phyloP scores from a whole-genome alignment of 2,329 filamentous ascomycete genomes.

The Pestalotiopsis sp. region DNA sequence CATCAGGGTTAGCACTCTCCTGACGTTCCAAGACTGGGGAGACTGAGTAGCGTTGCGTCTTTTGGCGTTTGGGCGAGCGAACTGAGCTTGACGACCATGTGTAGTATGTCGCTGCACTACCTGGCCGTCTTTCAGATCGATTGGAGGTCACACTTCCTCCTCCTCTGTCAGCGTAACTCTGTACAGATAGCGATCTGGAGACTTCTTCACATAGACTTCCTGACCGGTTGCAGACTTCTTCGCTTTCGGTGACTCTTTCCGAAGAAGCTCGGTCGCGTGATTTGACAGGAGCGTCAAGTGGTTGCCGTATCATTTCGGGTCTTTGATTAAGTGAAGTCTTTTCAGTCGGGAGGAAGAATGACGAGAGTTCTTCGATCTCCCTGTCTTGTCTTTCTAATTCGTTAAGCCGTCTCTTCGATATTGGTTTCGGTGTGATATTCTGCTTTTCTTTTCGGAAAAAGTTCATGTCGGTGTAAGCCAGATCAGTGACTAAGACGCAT shows the following conservation, averaged over 20 bases:
- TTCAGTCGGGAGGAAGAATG: slow-evolving; percentile 32
- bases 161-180: too few relatives aligned
- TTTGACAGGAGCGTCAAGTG: neutral
- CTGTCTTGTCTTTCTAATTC: slow-evolving; percentile 29
- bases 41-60: neutral
- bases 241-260: too few relatives aligned
- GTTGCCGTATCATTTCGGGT: neutral
- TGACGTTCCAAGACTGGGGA: too few relatives aligned
- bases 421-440: slow-evolving; percentile 19
- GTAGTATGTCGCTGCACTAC: neutral
- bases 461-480: slow-evolving; percentile 52
- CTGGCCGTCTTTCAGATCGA: neutral
- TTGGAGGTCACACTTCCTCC: too few relatives aligned
- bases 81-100: neutral
- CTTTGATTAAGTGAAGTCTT: neutral
- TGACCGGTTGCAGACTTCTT: too few relatives aligned
- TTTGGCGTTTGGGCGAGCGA: neutral
- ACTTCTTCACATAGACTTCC: too few relatives aligned
- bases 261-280: too few relatives aligned
- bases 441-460: slow-evolving; percentile 36
- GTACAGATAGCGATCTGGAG: too few relatives aligned
- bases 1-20: too few relatives aligned
- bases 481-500: slow-evolving; percentile 44
- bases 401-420: slow-evolving; percentile 21
- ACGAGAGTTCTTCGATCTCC: slow-evolving; percentile 35